These are phyloP conservation scores for Fusarium keratoplasticum DNA, from an alignment of 2,329 filamentous ascomycete species.

Conservation along the genomic window DNA sequence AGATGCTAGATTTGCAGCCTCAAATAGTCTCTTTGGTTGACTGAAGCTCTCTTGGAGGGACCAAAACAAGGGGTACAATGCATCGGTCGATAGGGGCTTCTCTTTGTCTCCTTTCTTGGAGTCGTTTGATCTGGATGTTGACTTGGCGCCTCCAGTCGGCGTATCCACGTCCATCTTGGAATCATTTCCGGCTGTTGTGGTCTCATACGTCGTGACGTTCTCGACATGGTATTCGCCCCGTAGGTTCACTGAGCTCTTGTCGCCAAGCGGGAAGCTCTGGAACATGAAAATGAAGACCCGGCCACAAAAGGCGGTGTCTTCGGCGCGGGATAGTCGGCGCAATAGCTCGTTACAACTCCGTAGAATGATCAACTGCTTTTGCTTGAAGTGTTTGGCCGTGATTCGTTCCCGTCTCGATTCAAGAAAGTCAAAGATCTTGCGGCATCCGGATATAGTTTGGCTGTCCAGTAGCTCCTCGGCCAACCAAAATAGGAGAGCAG, in stretches of 20 bases:
- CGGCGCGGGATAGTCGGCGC: constrained; percentile 91
- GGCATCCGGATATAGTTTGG: constrained; percentile 92
- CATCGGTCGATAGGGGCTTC: constrained; percentile 71
- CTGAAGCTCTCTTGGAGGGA: constrained; percentile 92
- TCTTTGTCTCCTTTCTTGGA: constrained; percentile 58
- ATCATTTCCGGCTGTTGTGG: constrained; percentile 50
- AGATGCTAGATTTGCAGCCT: constrained; percentile 75
- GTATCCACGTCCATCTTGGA: constrained; percentile 74
- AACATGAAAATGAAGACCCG: constrained; percentile 99
- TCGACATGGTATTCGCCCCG: constrained; percentile 96
- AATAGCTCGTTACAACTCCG: constrained; percentile 94
- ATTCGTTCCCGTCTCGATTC: constrained; percentile 93
- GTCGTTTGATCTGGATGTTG: constrained; percentile 55
- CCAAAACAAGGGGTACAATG: constrained; percentile 94
- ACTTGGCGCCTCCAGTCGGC: constrained; percentile 52
- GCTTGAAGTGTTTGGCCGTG: constrained; percentile 81
- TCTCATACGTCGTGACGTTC: constrained; percentile 87
- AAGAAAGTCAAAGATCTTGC: constrained; percentile 92
- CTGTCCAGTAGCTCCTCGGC: constrained; percentile 96
- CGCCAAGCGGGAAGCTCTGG: constrained; percentile 95
- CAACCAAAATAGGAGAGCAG: constrained; percentile 87
- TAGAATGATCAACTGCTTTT: constrained; percentile 90
- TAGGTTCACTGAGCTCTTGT: constrained; percentile 97
- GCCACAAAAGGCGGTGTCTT: constrained; percentile 97
- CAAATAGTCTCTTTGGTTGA: constrained; percentile 86